A percentile compares a stretch with the other conserved stretches of the same genome.
phyloP scores from a whole-genome alignment of 1,284 basidiomycete genomes.

The Rhodofomes roseus region DNA sequence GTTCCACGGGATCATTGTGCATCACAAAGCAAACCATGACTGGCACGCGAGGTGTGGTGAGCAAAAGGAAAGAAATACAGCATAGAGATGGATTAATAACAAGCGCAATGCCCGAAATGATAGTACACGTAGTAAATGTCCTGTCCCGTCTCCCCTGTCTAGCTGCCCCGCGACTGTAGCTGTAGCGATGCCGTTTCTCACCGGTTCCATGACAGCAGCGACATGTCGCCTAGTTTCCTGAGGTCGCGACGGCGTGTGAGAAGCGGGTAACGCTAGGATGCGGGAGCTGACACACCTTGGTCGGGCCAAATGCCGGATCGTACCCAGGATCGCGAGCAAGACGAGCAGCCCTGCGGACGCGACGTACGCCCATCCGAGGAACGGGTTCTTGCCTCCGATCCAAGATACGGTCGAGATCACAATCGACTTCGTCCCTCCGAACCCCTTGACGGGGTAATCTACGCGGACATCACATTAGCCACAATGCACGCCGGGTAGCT shows the following conservation, averaged over 20 bases:
- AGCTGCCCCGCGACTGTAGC: not conserved
- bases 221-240: conserved; percentile 81
- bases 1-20: conserved; percentile 35
- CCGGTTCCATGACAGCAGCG: conserved; percentile 84
- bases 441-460: conserved; percentile 94
- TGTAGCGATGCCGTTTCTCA: conserved; percentile 10
- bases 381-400: conserved; percentile 97
- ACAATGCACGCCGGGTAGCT: not conserved
- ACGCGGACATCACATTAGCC: not conserved
- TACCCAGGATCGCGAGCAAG: conserved; percentile 82
- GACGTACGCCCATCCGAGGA: conserved; percentile 97
- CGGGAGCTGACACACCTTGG: conserved; percentile 69
- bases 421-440: conserved; percentile 93
- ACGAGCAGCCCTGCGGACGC: conserved; percentile 87
- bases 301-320: conserved; percentile 89
- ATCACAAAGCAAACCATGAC: conserved; percentile 32
- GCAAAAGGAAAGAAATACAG: conserved; percentile 18
- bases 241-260: not conserved
- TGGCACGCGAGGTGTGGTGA: too few species aligned
- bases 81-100: conserved; percentile 9
- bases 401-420: conserved; percentile 97
- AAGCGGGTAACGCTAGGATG: conserved; percentile 12
- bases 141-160: not conserved
- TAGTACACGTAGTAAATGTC: conserved; percentile 9
- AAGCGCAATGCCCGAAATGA: not conserved